phyloP scores from a whole-genome alignment of 2,329 filamentous ascomycete genomes.

The Clarireedia paspali region DNA sequence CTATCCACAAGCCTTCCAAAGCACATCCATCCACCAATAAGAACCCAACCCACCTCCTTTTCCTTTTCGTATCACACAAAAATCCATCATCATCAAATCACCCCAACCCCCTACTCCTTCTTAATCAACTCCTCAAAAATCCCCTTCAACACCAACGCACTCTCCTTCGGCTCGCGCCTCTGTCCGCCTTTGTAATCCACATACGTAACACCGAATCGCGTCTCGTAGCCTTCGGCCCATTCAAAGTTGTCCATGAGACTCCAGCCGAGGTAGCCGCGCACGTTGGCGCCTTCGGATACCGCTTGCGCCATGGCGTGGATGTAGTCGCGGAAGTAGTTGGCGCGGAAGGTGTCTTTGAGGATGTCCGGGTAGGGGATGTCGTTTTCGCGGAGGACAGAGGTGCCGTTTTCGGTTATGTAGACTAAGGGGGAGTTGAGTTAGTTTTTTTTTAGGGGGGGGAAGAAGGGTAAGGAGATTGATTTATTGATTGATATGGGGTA shows the following conservation, averaged over 20 bases:
- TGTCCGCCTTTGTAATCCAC: constrained; percentile 77
- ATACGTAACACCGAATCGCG: constrained; percentile 74
- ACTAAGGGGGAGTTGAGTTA: neutral
- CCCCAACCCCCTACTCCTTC: constrained; percentile 36
- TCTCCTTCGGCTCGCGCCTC: constrained; percentile 78
- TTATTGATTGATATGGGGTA: no score
- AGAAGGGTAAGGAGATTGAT: no score
- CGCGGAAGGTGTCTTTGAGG: constrained; percentile 74
- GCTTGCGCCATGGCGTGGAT: constrained; percentile 70
- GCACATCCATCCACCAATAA: neutral
- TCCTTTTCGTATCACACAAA: neutral
- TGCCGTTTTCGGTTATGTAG: constrained; percentile 85
- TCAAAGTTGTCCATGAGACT: constrained; percentile 62
- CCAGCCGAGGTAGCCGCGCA: constrained; percentile 78
- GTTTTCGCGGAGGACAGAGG: constrained; percentile 76
- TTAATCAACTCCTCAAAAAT: constrained; percentile 66
- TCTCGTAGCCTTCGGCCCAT: constrained; percentile 76
- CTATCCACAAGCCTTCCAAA: no score
- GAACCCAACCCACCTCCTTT: neutral
- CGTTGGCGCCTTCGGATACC: constrained; percentile 67
- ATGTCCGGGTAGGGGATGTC: constrained; percentile 63
- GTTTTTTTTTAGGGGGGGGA: neutral
- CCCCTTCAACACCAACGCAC: constrained; percentile 60
- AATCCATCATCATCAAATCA: neutral
- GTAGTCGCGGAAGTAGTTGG: constrained; percentile 71